A percentile compares a stretch with the other conserved stretches of the same genome.
These are phyloP conservation scores for Penicillium sp. DNA, from an alignment of 2,329 filamentous ascomycete genomes.

Conservation along the genomic window DNA sequence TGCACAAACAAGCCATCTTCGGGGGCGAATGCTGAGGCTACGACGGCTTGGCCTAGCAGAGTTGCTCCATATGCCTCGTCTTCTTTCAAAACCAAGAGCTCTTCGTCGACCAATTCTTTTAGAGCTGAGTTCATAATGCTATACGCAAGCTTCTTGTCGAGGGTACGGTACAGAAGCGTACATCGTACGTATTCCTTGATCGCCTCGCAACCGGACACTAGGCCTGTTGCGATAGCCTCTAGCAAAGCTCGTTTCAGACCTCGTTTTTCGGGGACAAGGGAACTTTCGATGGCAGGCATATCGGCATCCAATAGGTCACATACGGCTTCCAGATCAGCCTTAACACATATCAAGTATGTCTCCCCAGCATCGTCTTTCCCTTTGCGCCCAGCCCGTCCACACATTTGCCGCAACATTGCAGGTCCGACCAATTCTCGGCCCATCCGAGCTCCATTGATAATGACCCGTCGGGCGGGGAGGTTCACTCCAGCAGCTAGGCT, in stretches of 20 bases:
- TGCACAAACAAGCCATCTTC: constrained; percentile 74
- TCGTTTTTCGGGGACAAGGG: constrained; percentile 64
- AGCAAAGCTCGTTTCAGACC: constrained; percentile 70
- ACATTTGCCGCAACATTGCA: constrained; percentile 78
- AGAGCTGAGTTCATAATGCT: constrained; percentile 60
- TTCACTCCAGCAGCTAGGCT: constrained; percentile 83
- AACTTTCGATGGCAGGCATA: constrained; percentile 68
- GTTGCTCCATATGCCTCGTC: constrained; percentile 61
- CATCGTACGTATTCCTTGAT: constrained; percentile 67
- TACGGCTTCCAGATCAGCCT: constrained; percentile 67
- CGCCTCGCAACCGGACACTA: constrained; percentile 65
- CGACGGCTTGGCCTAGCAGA: constrained; percentile 66
- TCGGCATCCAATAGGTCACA: constrained; percentile 71
- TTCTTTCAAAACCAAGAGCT: constrained; percentile 55
- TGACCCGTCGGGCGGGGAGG: constrained; percentile 68
- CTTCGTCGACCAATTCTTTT: constrained; percentile 55
- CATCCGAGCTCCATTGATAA: constrained; percentile 73
- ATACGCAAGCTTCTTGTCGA: constrained; percentile 51
- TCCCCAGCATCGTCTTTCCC: constrained; percentile 76
- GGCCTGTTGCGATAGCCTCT: constrained; percentile 66
- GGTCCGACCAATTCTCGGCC: constrained; percentile 74
- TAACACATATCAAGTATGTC: constrained; percentile 72
- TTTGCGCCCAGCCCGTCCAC: constrained; percentile 73
- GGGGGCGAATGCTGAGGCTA: constrained; percentile 69
- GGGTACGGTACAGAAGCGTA: constrained; percentile 64